phyloP scores from a whole-genome alignment of 495 filamentous ascomycete genomes.

The Xanthoparmelia taractica region DNA sequence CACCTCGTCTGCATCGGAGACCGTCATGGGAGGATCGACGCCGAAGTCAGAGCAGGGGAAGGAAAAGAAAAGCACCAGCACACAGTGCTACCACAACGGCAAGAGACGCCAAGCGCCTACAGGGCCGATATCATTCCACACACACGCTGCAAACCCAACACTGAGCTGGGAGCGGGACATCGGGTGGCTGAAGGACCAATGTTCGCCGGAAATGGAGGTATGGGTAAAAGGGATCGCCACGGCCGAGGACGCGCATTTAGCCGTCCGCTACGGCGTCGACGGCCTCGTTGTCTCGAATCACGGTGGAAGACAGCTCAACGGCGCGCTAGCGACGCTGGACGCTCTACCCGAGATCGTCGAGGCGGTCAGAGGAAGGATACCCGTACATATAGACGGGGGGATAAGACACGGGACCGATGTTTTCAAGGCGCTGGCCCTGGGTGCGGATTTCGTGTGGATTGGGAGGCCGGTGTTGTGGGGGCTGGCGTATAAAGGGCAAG shows the following conservation, averaged over 20 bases:
- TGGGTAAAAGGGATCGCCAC: slow-evolving; percentile 32
- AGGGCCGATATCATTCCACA: slow-evolving; percentile 33
- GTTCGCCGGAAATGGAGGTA: slow-evolving; percentile 31
- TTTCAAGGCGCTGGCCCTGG: slow-evolving; percentile 42
- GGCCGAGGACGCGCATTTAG: slow-evolving; percentile 36
- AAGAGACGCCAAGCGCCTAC: slow-evolving; percentile 24
- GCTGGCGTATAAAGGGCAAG: slow-evolving; percentile 37
- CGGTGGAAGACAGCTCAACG: slow-evolving; percentile 41
- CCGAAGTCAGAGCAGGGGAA: slow-evolving; percentile 8
- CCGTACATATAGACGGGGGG: slow-evolving; percentile 34
- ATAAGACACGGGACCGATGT: slow-evolving; percentile 37
- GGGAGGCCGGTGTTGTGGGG: slow-evolving; percentile 54
- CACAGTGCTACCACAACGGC: slow-evolving; percentile 26
- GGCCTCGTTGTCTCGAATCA: slow-evolving; percentile 44
- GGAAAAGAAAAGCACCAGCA: slow-evolving; percentile 18
- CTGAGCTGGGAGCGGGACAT: slow-evolving; percentile 34
- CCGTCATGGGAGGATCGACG: slow-evolving; percentile 24
- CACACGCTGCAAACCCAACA: slow-evolving; percentile 33
- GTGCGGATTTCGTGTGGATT: slow-evolving; percentile 36
- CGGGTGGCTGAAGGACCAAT: slow-evolving; percentile 31
- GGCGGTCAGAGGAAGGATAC: slow-evolving; percentile 32
- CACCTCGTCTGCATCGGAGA: slow-evolving; percentile 19
- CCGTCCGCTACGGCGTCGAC: slow-evolving; percentile 28
- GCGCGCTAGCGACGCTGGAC: slow-evolving; percentile 28
- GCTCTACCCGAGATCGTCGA: slow-evolving; percentile 31